These are phyloP conservation scores for Backusella australiensis DNA, from an alignment of 192 early-diverging fungal genomes.

Conservation along the genomic window DNA sequence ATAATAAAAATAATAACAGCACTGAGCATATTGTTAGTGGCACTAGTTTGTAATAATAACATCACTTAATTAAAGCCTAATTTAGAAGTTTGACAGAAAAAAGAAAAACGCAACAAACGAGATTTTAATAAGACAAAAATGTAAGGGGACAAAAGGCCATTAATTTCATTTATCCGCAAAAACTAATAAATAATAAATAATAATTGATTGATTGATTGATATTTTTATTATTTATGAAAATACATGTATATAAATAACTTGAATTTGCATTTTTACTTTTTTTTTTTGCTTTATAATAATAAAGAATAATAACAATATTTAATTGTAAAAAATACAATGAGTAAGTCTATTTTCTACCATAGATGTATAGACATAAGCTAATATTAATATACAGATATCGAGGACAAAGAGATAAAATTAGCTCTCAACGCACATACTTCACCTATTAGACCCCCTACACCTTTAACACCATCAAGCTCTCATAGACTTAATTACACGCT, in stretches of 20 bases:
- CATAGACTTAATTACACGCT: not conserved
- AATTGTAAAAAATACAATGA: not conserved
- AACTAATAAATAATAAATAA: not conserved
- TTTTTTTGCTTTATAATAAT: not conserved
- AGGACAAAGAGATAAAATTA: not conserved
- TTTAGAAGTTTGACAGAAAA: constrained; percentile 8
- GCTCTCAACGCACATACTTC: not conserved
- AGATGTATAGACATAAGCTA: not conserved
- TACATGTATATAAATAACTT: not conserved
- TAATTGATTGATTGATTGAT: not conserved
- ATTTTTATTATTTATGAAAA: not conserved
- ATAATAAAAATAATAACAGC: not conserved
- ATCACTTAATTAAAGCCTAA: not conserved
- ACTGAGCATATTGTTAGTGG: not conserved
- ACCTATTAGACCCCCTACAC: not conserved
- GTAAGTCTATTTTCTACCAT: not conserved
- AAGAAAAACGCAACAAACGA: not conserved
- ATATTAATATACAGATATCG: not conserved
- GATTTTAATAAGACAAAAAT: not conserved
- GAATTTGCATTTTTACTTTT: not conserved
- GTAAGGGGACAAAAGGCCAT: not conserved
- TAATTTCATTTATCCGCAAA: constrained; percentile 2
- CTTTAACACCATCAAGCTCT: constrained; percentile 2
- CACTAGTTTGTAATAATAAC: not conserved
- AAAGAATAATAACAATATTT: not conserved